Percentiles rank a stretch among this genome's conserved stretches.
These are phyloP conservation scores for Hypoxylon sp. DNA, from an alignment of 2,329 filamentous ascomycete genomes.

Conservation along the genomic window DNA sequence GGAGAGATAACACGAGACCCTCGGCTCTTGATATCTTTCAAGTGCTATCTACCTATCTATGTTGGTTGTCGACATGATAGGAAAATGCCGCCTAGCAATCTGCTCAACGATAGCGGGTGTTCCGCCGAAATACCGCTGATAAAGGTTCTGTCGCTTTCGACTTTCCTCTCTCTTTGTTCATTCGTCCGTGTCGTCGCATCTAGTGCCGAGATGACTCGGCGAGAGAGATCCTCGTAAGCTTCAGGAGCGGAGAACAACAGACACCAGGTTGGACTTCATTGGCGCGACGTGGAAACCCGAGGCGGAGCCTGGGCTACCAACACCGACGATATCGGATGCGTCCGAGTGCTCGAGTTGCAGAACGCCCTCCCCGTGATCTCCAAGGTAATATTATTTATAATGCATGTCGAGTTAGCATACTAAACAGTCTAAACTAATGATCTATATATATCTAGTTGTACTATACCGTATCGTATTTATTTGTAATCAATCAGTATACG, in stretches of 20 bases:
- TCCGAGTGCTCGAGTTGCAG: conserved; percentile 14
- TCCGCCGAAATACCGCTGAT: too few species aligned
- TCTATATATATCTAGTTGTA: not conserved
- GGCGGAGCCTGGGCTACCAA: conserved; percentile 2
- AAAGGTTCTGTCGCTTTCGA: not conserved
- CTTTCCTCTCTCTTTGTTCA: conserved; percentile 8
- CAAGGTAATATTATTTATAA: conserved; percentile 1
- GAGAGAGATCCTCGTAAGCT: not conserved
- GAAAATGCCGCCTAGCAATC: not conserved
- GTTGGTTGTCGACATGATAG: not conserved
- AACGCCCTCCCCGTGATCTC: conserved; percentile 1
- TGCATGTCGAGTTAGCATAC: conserved; percentile 6
- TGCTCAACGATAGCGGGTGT: not conserved
- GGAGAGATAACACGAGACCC: conserved; percentile 20
- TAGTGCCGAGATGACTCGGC: conserved; percentile 1
- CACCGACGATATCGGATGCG: conserved; percentile 38
- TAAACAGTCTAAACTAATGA: not conserved
- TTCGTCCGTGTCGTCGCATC: conserved; percentile 12
- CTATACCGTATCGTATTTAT: not conserved
- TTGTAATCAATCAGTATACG: not conserved
- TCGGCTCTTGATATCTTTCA: conserved; percentile 5
- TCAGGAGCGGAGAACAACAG: conserved; percentile 22
- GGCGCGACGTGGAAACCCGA: conserved; percentile 18
- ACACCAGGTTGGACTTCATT: conserved; percentile 21
- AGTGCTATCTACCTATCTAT: conserved; percentile 2